These are phyloP conservation scores for Penicillium pulvis DNA, from an alignment of 495 filamentous ascomycete species.

Conservation along the genomic window DNA sequence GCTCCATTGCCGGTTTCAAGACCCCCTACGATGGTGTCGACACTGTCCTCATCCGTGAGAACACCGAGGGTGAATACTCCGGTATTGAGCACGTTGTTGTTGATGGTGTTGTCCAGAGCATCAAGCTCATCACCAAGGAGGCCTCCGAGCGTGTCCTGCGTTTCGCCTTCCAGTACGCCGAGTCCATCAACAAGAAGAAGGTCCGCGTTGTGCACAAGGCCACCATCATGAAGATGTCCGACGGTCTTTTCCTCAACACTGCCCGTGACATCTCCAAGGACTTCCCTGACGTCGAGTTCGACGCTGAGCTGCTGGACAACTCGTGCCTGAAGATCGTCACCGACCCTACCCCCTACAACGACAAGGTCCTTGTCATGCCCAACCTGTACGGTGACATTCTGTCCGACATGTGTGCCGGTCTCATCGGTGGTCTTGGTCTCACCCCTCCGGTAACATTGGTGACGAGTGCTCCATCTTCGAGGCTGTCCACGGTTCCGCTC, in stretches of 20 bases:
- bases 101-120: conserved; percentile 96
- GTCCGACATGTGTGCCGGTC: conserved; percentile 98
- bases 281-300: conserved; percentile 91
- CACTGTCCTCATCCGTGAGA: conserved; percentile 97
- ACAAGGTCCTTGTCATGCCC: conserved; percentile 99
- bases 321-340: conserved; percentile 97
- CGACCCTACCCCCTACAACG: conserved; percentile 92
- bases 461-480: conserved; percentile 99
- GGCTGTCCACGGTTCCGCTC: conserved; percentile 96
- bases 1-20: conserved; percentile 94
- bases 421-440: conserved; percentile 95
- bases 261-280: conserved; percentile 87
- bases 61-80: conserved; percentile 99
- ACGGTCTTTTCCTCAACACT: conserved; percentile 92
- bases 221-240: conserved; percentile 99
- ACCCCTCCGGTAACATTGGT: conserved; percentile 97
- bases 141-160: conserved; percentile 92
- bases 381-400: conserved; percentile 99
- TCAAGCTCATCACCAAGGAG: conserved; percentile 96
- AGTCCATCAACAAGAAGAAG: conserved; percentile 88
- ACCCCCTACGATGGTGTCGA: conserved; percentile 98
- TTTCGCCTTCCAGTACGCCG: conserved; percentile 96
- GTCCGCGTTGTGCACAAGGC: conserved; percentile 98
- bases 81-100: conserved; percentile 99
- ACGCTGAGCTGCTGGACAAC: conserved; percentile 97